Evolutionary conservation across 2,329 filamentous ascomycete species (phyloP).

Genomic region (Xylariomycetidae sp.): DNA sequence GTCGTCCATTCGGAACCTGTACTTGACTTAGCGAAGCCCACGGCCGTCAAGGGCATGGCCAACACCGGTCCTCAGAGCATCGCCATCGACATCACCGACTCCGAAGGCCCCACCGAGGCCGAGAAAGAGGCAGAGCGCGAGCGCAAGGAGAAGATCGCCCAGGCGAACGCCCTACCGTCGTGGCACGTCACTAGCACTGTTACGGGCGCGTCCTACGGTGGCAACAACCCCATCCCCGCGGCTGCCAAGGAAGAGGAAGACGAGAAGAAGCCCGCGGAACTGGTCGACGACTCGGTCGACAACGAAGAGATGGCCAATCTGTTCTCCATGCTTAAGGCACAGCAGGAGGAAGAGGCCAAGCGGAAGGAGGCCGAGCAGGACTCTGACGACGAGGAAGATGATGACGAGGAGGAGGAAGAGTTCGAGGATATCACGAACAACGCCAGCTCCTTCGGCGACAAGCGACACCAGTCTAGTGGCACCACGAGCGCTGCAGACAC

Average conservation of each 20-base stretch:
- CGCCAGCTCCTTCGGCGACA: constrained; percentile 21
- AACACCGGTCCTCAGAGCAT: constrained; percentile 64
- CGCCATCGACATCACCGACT: constrained; percentile 61
- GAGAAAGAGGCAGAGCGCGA: constrained; percentile 59
- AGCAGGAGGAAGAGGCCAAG: constrained; percentile 43
- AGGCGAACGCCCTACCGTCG: constrained; percentile 62
- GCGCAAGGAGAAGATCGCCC: constrained; percentile 59
- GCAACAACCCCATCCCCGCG: constrained; percentile 22
- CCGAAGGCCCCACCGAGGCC: constrained; percentile 59
- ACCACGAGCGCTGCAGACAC: constrained; percentile 26
- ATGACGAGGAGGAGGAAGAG: constrained; percentile 23
- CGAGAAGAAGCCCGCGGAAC: constrained; percentile 35
- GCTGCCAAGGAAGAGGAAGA: constrained; percentile 38
- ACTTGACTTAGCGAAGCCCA: constrained; percentile 49
- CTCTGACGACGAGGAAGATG: constrained; percentile 26
- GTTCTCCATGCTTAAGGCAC: constrained; percentile 60
- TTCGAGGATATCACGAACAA: constrained; percentile 31
- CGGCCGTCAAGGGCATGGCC: constrained; percentile 62
- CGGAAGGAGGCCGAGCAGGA: constrained; percentile 41
- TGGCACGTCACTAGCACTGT: constrained; percentile 71
- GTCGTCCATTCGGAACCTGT: constrained; percentile 54
- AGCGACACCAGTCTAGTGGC: constrained; percentile 23
- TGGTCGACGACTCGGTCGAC: constrained; percentile 38
- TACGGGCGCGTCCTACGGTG: constrained; percentile 52
- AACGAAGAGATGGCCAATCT: constrained; percentile 59